A percentile compares a stretch with the other conserved stretches of the same genome.
Conservation (phyloP, 169 alveolate species). For the Cryptosporidium baileyi region DNA sequence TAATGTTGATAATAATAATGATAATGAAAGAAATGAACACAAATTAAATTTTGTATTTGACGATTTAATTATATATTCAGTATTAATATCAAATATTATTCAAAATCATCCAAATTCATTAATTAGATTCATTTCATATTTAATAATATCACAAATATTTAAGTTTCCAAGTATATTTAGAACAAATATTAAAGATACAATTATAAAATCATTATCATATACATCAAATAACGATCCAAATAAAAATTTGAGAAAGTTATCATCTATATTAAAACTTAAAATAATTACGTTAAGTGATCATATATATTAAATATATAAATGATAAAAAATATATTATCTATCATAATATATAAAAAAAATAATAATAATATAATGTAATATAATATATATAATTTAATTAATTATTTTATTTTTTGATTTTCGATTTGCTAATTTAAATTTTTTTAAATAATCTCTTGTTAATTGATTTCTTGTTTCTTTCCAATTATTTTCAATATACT, state of each 20-base stretch:
- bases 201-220: slow-evolving; percentile 2
- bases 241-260: slow-evolving; percentile 19
- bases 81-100: slow-evolving; percentile 18
- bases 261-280: slow-evolving; percentile 25
- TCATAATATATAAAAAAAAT: not conserved
- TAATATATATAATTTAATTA: not conserved
- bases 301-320: slow-evolving; percentile 7
- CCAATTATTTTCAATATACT: slow-evolving; percentile 49
- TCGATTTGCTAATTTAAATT: slow-evolving; percentile 37
- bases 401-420: not conserved
- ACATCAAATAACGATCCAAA: slow-evolving; percentile 12
- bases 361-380: not conserved
- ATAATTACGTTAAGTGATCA: slow-evolving; percentile 24
- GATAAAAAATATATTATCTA: not conserved
- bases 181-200: slow-evolving; percentile 10
- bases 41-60: slow-evolving; percentile 27
- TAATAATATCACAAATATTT: slow-evolving; percentile 41
- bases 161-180: slow-evolving; percentile 53
- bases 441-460: slow-evolving; percentile 41
- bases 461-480: slow-evolving; percentile 13
- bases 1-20: not conserved
- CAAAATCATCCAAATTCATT: slow-evolving; percentile 28
- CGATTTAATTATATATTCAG: slow-evolving; percentile 2
- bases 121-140: slow-evolving; percentile 13
- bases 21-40: not conserved